A percentile compares a stretch with the other conserved stretches of the same genome.
Evolutionary conservation across 345 rosid genomes (phyloP).

Genomic region (Gossypium mustelinum): DNA sequence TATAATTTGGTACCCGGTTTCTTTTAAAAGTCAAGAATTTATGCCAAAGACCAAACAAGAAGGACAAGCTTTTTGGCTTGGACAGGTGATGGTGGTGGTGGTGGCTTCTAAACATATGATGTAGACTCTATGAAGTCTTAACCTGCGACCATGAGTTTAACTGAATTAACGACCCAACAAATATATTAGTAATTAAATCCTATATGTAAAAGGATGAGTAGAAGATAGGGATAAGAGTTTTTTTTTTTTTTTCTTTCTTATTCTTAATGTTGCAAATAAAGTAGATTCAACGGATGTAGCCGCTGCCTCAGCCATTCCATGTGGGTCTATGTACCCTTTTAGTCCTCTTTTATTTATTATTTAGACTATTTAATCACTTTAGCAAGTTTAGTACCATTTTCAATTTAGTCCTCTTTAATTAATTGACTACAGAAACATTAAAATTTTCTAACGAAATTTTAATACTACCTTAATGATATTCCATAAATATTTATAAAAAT

Average conservation of each 20-base stretch:
- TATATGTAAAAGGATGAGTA: background rate
- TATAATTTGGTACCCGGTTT: background rate
- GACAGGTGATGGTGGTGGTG: slow-evolving; percentile 21
- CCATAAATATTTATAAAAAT: too few species aligned
- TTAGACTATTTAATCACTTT: too few species aligned
- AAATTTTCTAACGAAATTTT: too few species aligned
- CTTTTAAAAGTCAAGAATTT: background rate
- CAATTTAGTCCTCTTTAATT: too few species aligned
- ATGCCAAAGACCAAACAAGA: slow-evolving; percentile 1
- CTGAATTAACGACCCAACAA: slow-evolving; percentile 49
- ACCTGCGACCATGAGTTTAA: slow-evolving; percentile 40
- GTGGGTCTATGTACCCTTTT: too few species aligned
- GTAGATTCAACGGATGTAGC: background rate
- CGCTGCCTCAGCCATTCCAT: too few species aligned
- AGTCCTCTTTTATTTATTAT: too few species aligned
- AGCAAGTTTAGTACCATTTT: too few species aligned
- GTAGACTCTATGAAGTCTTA: slow-evolving; percentile 23
- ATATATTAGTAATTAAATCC: background rate
- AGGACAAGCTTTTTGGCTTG: background rate
- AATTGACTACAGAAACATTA: too few species aligned
- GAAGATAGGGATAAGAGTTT: background rate
- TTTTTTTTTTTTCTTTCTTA: background rate
- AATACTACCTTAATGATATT: too few species aligned
- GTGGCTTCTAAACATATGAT: slow-evolving; percentile 22
- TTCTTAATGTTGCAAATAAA: background rate